Conservation (phyloP, 495 filamentous ascomycete genomes). For the Talaromyces thailandensis region DNA sequence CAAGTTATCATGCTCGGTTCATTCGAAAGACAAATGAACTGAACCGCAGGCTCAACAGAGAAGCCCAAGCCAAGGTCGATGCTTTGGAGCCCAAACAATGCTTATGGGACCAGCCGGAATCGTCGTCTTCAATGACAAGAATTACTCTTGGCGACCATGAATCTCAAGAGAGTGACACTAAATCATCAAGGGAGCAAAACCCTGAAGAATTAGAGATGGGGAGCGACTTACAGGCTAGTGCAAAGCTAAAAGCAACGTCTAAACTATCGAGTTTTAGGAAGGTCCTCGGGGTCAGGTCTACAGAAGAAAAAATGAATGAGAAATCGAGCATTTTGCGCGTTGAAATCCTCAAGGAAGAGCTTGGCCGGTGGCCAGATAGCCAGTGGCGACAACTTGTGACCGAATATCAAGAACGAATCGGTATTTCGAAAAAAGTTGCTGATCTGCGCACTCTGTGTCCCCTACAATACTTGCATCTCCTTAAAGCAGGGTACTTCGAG, state of each 20-base stretch:
- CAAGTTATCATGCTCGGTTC: slow-evolving; percentile 18
- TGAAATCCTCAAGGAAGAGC: slow-evolving; percentile 31
- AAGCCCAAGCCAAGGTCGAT: slow-evolving; percentile 27
- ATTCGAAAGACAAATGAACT: slow-evolving; percentile 19
- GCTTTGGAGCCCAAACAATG: slow-evolving; percentile 24
- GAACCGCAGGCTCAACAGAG: slow-evolving; percentile 24
- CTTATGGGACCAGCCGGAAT: slow-evolving; percentile 26
- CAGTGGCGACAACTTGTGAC: slow-evolving; percentile 26
- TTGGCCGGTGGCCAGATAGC: slow-evolving; percentile 30
- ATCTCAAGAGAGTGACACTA: slow-evolving; percentile 8
- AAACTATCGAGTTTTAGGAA: slow-evolving; percentile 24
- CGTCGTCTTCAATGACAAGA: slow-evolving; percentile 17
- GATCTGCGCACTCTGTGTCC: slow-evolving; percentile 26
- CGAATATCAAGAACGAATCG: slow-evolving; percentile 31
- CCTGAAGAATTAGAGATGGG: neutral
- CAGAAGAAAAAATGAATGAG: slow-evolving; percentile 23
- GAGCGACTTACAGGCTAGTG: neutral
- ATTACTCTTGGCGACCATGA: slow-evolving; percentile 10
- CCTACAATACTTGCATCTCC: slow-evolving; percentile 37
- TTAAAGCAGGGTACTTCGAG: slow-evolving; percentile 40
- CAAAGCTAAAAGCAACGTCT: slow-evolving; percentile 8
- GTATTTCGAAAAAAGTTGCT: slow-evolving; percentile 29
- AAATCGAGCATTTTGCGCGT: slow-evolving; percentile 17
- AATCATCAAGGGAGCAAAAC: neutral
- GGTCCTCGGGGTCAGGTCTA: slow-evolving; percentile 25